Evolutionary conservation across 345 rosid genomes (phyloP), one percentile per base, ranked within the genome.

Genomic region (Sonneratia alba): DNA sequence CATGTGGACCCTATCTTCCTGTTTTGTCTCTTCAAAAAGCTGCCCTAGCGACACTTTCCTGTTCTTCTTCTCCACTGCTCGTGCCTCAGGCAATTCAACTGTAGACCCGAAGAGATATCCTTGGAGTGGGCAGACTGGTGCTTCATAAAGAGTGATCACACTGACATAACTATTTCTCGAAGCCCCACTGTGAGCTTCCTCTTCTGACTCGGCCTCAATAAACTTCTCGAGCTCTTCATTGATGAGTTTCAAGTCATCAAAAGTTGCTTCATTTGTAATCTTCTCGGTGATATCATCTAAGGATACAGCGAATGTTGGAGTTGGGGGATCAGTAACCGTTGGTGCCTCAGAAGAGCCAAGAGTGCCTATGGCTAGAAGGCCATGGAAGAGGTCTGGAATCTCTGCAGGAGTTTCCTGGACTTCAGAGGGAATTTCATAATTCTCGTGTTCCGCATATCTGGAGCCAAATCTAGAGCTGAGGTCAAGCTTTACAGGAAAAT

Each of bases 281-380:
- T 79, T 82, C 59, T 81, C 81, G 8, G 70, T 68, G 11, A 74
- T 77, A 75, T 87, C 84, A 76, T 78, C 88, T 78, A 72, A 62
- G 71, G 88, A 68, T 70, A 76, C 70, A 47, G 51, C 51, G 2
- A 47, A 47, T 47, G 51, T 47, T 13, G 51, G 51, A 13, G 51
- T 47, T 47, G 51, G 51, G 51, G 51, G 51, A 47, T 47, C 15
- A 13, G 15, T 9, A 47, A 47, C 15, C 51, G 5, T 47, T 47
- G 51, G 14, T 47, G 51, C 51, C 14, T 47, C 51, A 10, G 51
- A 47, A 13, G 51, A 47, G 51, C 51, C 98, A 73, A 93, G 88
- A 73, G 97, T 89, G 81, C 98, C 98, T 76, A 93, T 89, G 74
- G 93, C 77, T 16, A 93, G 91, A 80, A 93, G 89, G 72, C 98